A percentile compares a stretch with the other conserved stretches of the same genome.
phyloP scores from a whole-genome alignment of 1,284 basidiomycete species.

The Coniophora puteana region DNA sequence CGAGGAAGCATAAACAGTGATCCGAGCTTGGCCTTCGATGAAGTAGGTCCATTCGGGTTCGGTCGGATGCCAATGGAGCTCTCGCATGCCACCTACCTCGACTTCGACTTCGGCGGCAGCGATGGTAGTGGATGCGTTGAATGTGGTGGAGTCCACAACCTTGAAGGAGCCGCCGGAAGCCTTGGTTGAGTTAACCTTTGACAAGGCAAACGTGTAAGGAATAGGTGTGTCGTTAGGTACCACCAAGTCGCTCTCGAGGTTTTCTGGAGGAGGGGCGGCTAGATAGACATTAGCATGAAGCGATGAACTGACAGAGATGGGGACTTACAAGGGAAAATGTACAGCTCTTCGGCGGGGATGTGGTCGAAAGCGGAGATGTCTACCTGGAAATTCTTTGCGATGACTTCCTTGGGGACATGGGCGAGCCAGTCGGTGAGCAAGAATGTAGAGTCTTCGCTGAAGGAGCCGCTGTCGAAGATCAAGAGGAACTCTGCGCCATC shows the following conservation, averaged over 20 bases:
- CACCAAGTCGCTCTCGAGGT: conserved; percentile 33
- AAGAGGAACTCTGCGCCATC: conserved; percentile 58
- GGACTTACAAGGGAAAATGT: conserved; percentile 49
- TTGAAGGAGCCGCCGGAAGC: conserved; percentile 55
- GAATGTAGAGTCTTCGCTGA: conserved; percentile 58
- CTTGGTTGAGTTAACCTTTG: conserved; percentile 37
- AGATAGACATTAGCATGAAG: conserved; percentile 11
- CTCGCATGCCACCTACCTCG: conserved; percentile 54
- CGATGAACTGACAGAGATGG: neutral
- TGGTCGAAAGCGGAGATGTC: conserved; percentile 39
- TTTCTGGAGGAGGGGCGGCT: conserved; percentile 37
- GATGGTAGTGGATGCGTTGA: conserved; percentile 52
- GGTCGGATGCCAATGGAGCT: conserved; percentile 46
- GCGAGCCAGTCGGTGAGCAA: conserved; percentile 48
- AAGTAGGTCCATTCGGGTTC: conserved; percentile 40
- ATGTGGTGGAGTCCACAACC: conserved; percentile 54
- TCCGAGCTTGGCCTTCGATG: conserved; percentile 42
- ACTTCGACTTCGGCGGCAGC: conserved; percentile 56
- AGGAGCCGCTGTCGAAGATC: conserved; percentile 51
- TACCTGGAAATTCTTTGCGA: conserved; percentile 51
- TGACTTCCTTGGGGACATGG: conserved; percentile 47
- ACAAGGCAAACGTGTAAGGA: conserved; percentile 52
- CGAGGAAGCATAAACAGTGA: conserved; percentile 35
- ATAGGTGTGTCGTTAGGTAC: conserved; percentile 42
- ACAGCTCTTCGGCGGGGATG: conserved; percentile 46